Evolutionary conservation across 1,284 basidiomycete species (phyloP).

Genomic region (Bjerkandera adusta): DNA sequence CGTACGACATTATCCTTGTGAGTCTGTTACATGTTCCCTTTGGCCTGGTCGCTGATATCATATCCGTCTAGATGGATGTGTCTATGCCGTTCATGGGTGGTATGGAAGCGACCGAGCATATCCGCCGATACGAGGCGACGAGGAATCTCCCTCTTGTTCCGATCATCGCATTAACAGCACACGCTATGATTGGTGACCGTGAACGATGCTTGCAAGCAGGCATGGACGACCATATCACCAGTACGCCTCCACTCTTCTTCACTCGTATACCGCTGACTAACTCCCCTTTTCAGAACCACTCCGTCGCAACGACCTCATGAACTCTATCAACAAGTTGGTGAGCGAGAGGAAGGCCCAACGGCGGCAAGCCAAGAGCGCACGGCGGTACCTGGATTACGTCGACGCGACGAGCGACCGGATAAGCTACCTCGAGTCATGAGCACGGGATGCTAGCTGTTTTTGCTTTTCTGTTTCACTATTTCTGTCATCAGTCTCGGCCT

Average conservation of each 20-base stretch:
- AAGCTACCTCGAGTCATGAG: too few relatives aligned
- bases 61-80: slow-evolving; percentile 83
- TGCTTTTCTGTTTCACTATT: too few relatives aligned
- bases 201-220: slow-evolving; percentile 92
- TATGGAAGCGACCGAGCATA: slow-evolving; percentile 86
- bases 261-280: slow-evolving; percentile 15
- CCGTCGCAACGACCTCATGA: slow-evolving; percentile 70
- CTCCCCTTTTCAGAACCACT: slow-evolving; percentile 55
- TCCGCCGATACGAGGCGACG: slow-evolving; percentile 79
- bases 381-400: too few relatives aligned
- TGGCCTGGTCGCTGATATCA: not conserved
- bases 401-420: too few relatives aligned
- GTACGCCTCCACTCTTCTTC: slow-evolving; percentile 38
- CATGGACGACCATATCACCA: slow-evolving; percentile 81
- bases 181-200: slow-evolving; percentile 94
- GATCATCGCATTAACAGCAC: slow-evolving; percentile 94
- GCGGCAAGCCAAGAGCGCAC: too few relatives aligned
- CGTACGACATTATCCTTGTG: slow-evolving; percentile 87
- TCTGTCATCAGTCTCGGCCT: too few relatives aligned
- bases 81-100: slow-evolving; percentile 98
- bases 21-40: slow-evolving; percentile 27
- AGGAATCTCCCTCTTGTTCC: slow-evolving; percentile 77
- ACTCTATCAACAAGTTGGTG: slow-evolving; percentile 75
- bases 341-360: slow-evolving; percentile 35
- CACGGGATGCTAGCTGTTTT: too few relatives aligned